These are phyloP conservation scores for Eucalyptus curtisii DNA, from an alignment of 345 rosid species.

Conservation along the genomic window DNA sequence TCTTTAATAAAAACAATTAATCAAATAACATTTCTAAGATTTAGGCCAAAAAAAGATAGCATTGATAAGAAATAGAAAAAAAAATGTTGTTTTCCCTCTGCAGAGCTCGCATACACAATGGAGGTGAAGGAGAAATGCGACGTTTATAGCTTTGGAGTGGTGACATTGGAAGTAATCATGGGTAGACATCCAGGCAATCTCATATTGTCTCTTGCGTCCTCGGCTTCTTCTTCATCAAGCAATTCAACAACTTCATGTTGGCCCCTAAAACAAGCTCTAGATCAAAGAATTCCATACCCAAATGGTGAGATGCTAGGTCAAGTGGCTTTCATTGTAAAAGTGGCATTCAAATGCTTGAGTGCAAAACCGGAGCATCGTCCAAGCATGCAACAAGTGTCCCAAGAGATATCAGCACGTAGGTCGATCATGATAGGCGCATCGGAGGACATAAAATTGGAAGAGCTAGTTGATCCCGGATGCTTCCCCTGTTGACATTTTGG, in stretches of 20 bases:
- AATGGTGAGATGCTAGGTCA: background rate
- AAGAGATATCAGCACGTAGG: background rate
- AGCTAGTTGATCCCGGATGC: background rate
- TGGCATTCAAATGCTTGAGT: background rate
- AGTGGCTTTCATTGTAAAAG: background rate
- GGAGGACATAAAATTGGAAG: background rate
- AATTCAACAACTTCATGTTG: background rate
- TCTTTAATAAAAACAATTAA: background rate
- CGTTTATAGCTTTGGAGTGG: background rate
- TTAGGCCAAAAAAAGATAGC: background rate
- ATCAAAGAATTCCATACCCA: background rate
- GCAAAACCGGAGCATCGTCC: background rate
- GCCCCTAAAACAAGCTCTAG: background rate
- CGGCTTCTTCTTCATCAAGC: background rate
- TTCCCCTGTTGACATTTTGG: background rate
- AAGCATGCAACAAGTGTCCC: background rate
- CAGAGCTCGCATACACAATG: background rate
- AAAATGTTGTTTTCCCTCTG: background rate
- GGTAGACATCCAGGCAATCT: background rate
- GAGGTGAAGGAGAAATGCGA: background rate
- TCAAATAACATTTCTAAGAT: background rate
- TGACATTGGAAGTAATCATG: background rate
- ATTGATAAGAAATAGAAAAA: background rate
- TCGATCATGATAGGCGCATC: background rate
- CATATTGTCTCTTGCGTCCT: background rate